Base-by-base conservation (phyloP, 306 rosid genomes). In the Rosa multiflora region DNA sequence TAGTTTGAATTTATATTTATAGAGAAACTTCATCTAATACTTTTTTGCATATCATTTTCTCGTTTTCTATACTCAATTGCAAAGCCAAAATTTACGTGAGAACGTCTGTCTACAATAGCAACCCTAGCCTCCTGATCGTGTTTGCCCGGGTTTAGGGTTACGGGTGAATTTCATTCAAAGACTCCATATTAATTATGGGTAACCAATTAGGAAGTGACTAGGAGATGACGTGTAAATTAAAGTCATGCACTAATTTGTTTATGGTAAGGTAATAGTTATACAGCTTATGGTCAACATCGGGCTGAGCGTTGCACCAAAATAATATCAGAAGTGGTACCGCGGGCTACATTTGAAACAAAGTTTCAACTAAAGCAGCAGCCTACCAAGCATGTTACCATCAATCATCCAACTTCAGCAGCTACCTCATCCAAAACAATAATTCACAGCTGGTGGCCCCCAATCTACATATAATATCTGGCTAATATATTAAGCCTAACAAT, bases 281-380 rank as follows among this genome's bases (percentile, higher is more conserved):
- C 59, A 56, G 12, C 62, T 64, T 9, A 26, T 39, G 56, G 83
- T 73, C 78, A 80, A 80, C n/a, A 42, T 73, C 73, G 42, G n/a
- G 68, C 68, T 18, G 61, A 17, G 67, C 61, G 62, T 7, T 55
- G 6, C 23, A 53, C 61, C 61, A 20, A 53, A 53, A 18, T 20
- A 53, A 53, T 15, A 53, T 53, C 55, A 49, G 61, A 53, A 53
- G 23, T 53, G 21, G 23, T 53, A 53, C 61, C 61, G 61, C 59
- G 20, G 61, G 61, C 61, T 53, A 53, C 61, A 2, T 53, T 18
- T 53, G 55, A 51, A 51, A 51, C 20, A 0, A 18, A 70, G 49
- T 47, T 58, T 69, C 53, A 81, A 35, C 35, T 17, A 42, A 6
- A 42, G 56, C 15, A 51, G 20, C 5, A 51, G 56, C n/a, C 56